These are phyloP conservation scores for Artemisia tridentata DNA, from an alignment of 129 eudicot genomes.

Conservation along the genomic window DNA sequence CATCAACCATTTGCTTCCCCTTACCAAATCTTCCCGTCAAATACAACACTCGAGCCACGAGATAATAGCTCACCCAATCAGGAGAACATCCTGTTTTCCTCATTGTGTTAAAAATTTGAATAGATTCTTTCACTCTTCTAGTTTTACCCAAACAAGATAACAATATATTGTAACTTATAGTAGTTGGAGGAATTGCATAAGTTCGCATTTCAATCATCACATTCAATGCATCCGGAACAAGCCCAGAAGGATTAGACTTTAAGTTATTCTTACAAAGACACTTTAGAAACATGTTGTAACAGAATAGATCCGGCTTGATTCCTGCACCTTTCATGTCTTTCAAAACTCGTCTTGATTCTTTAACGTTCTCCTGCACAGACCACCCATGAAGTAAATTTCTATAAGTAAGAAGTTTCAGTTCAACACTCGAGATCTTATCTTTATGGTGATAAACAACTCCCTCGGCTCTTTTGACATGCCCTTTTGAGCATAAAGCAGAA, in stretches of 20 bases:
- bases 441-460: constrained; percentile 58
- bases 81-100: constrained; percentile 46
- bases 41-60: constrained; percentile 56
- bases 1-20: constrained; percentile 56
- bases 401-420: constrained; percentile 46
- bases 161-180: constrained; percentile 47
- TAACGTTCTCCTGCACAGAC: constrained; percentile 46
- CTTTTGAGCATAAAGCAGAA: constrained; percentile 55
- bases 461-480: constrained; percentile 64
- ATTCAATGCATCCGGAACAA: constrained; percentile 61
- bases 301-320: constrained; percentile 46
- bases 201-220: constrained; percentile 63
- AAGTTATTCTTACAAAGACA: constrained; percentile 55
- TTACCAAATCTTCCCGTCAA: constrained; percentile 65
- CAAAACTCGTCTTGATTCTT: constrained; percentile 51
- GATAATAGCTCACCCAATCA: constrained; percentile 68
- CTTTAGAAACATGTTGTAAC: constrained; percentile 51
- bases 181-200: constrained; percentile 38
- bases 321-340: constrained; percentile 60
- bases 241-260: constrained; percentile 58
- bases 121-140: constrained; percentile 63
- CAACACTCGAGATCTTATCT: constrained; percentile 42
- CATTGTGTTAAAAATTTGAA: constrained; percentile 46
- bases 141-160: constrained; percentile 56
- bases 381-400: constrained; percentile 61